These are phyloP conservation scores for Keqinozyma sinolaborantium DNA, from an alignment of 1,139 yeast species.

Conservation along the genomic window DNA sequence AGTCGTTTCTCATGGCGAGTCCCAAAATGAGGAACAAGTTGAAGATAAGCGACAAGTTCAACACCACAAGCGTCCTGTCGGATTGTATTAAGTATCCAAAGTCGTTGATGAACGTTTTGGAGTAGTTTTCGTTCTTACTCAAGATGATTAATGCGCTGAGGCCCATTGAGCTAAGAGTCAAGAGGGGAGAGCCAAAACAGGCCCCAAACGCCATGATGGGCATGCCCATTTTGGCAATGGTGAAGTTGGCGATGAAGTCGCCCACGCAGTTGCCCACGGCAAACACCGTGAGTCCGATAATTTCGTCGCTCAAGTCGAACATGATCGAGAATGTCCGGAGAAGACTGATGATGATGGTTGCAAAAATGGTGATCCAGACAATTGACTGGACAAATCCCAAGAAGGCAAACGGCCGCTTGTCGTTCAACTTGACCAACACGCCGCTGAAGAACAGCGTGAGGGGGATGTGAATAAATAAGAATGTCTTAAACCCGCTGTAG, in stretches of 20 bases:
- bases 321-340: constrained; percentile 61
- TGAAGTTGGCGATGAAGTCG: constrained; percentile 79
- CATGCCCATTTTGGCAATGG: constrained; percentile 82
- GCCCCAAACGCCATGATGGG: constrained; percentile 94
- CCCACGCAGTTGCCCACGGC: constrained; percentile 93
- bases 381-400: constrained; percentile 69
- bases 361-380: constrained; percentile 71
- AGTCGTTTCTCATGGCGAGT: constrained; percentile 57
- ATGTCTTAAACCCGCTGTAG: not conserved
- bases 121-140: constrained; percentile 13
- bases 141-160: constrained; percentile 59
- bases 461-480: not conserved
- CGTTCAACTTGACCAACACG: constrained; percentile 4
- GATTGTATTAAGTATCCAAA: constrained; percentile 30
- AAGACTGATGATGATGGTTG: constrained; percentile 70
- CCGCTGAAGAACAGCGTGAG: not conserved
- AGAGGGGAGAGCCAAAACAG: constrained; percentile 88
- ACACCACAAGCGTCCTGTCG: constrained; percentile 40
- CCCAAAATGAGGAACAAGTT: constrained; percentile 52
- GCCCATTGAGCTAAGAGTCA: constrained; percentile 45
- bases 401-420: constrained; percentile 19
- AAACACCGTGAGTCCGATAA: constrained; percentile 80
- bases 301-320: constrained; percentile 68
- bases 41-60: constrained; percentile 49
- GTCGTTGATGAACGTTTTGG: constrained; percentile 6